Conservation (phyloP, 2,329 filamentous ascomycete species). For the Pseudonectria foliicola region DNA sequence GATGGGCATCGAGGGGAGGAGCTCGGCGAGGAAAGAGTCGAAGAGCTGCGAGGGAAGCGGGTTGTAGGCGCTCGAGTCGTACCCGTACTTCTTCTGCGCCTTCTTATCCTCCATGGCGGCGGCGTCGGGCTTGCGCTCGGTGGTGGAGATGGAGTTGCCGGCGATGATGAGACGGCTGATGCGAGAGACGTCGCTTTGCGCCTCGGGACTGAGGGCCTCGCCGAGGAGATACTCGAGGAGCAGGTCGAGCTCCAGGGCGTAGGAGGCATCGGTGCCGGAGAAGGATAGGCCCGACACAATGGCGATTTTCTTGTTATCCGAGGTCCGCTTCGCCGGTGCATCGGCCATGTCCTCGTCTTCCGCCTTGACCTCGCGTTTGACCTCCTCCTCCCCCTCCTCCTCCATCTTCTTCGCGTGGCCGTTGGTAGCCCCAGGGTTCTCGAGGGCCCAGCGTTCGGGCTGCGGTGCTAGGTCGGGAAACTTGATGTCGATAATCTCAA, state of each 20-base stretch:
- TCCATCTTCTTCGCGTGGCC: conserved; percentile 24
- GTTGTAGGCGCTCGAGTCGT: conserved; percentile 85
- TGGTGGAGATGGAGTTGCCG: conserved; percentile 80
- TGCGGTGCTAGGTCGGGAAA: conserved; percentile 82
- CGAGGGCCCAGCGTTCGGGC: conserved; percentile 68
- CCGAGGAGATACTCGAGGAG: conserved; percentile 84
- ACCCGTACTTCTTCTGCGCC: conserved; percentile 77
- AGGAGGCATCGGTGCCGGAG: conserved; percentile 62
- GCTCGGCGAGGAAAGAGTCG: conserved; percentile 71
- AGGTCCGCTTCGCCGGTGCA: conserved; percentile 20
- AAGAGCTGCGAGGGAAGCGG: conserved; percentile 74
- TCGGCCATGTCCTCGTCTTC: conserved; percentile 54
- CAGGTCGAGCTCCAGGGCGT: conserved; percentile 68
- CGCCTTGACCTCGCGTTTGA: conserved; percentile 24
- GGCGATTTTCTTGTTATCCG: conserved; percentile 59
- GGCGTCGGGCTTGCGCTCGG: conserved; percentile 26
- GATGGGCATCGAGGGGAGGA: conserved; percentile 80
- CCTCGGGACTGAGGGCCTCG: conserved; percentile 57
- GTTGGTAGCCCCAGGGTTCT: conserved; percentile 36
- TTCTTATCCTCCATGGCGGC: conserved; percentile 37
- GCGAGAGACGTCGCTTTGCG: conserved; percentile 52
- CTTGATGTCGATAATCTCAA: conserved; percentile 85
- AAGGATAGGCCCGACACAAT: conserved; percentile 86
- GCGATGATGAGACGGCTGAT: conserved; percentile 87
- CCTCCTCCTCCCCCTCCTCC: too few relatives aligned